Evolutionary conservation across 306 rosid species (phyloP), one percentile per base, ranked within the genome.

Genomic region (Cucurbita maxima): DNA sequence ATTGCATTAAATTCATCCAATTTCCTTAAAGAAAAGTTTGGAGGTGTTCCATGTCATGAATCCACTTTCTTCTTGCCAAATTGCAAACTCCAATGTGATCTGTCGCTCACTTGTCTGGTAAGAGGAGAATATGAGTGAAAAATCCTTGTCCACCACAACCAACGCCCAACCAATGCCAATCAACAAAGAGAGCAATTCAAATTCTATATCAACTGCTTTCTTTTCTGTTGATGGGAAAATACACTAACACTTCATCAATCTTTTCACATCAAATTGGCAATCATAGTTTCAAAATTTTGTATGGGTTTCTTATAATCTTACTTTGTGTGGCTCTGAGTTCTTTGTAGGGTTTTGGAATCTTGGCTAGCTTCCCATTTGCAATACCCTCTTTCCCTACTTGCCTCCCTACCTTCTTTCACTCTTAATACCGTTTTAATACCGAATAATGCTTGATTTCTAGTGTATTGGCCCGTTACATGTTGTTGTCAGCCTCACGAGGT

Each of bases 251-350:
- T 80, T 43, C 83, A 76, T 80, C 88, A 77, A 64, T 83, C 84
- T 75, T 80, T 84, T 86, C 86, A 76, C 76, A 71, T 77, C 81
- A 66, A 63, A 69, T 73, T 72, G 77, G 54, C 12, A 66, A 66
- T 66, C 55, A 66, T 66, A 20, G 52, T 66, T 44, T 14, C 40
- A 54, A 66, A 50, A 66, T 19, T 18, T 44, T 12, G 22, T 14
- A 40, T 43, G 72, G 37, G 10, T 1, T 60, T 59, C 10, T 43
- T 18, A 64, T 64, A 43, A 41, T 59, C 9, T 18, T 16, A 4
- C 15, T 34, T 60, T 64, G 51, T 41, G 72, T 66, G 54, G 72
- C n/a, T 66, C 16, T 44, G 54, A 19, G 55, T 19, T 66, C 6
- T 37, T 36, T 36, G 3, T 5, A 50, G 16, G 72, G 18, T 4